Base-by-base conservation (phyloP, 75 land plant species). In the Cunninghamia lanceolata region DNA sequence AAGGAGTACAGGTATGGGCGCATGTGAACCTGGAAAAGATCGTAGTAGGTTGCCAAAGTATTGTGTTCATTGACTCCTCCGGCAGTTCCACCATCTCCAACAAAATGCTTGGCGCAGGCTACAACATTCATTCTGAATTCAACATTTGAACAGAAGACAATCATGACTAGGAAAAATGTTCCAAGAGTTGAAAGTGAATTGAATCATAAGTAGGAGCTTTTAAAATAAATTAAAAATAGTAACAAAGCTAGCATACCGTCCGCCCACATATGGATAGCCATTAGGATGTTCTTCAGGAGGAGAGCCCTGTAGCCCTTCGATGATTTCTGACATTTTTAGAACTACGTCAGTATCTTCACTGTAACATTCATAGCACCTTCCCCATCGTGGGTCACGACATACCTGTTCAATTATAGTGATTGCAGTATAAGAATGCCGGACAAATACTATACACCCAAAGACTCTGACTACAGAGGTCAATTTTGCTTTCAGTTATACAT, bases 41-140 rank as follows among this genome's bases (percentile, higher is more conserved):
- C 92, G 2, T 87, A 84, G 79, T 87, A 94, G 80, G 87, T 85
- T 32, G 84, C 42, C 21, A 88, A 70, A 0, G 96, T 93, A 84
- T 96, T 91, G 50, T 93, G 91, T 47, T 94, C 96, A 86, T 97
- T 94, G 77, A 91, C 86, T 19, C 99, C 99, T 76, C 79, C 53
- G 1, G 88, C 87, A n/a, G 98, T 97, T n/a, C 99, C 98, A 0
- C 99, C 99, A 87, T 97, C 98, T 52, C 99, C 99, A 45, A 96
- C 94, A 87, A 92, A 97, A 90, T 97, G 99, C 92, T 97, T 97
- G 36, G 99, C 98, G 86, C 95, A 95, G 30, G 98, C 96, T 85
- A 94, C 83, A 47, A 95, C 96, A 88, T 96, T 95, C 76, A 86
- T 83, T 71, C 99, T 96, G 95, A 21, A 54, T 71, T 28, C 11